Evolutionary conservation across 2,329 filamentous ascomycete species (phyloP), one percentile per base, ranked within the genome.

Genomic region (Alternaria sp.): DNA sequence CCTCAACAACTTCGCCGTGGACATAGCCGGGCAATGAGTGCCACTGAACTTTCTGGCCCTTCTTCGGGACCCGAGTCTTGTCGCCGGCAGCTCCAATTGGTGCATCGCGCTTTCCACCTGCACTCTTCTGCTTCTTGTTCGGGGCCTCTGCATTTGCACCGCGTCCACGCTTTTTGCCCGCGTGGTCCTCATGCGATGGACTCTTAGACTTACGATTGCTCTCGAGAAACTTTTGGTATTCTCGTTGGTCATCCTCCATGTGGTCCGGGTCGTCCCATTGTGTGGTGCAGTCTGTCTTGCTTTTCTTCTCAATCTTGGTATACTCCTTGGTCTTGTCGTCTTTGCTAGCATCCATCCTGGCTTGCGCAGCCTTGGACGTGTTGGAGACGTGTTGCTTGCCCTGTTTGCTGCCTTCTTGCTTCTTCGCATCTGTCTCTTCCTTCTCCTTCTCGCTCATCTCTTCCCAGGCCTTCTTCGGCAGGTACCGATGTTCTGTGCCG

Each of bases 401-500:
- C 24, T 48, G 41, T 33, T 78, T 78, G 54, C 75, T 82, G 66
- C 81, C 79, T 24, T 76, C 54, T 46, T 82, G 79, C 48, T 67
- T 78, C 79, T 82, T 79, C 45, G 78, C 62, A 62, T 83, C 79
- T 78, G 80, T 81, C 59, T 75, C 73, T 54, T 80, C 54, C 34
- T 41, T 56, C 11, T 56, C 54, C 17, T 56, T 60, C 39, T 82
- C 80, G 40, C 64, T 77, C 80, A 83, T 79, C 46, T 80, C 66
- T 66, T 83, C 80, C 81, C 80, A 82, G 1, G 80, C 81, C 60
- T 81, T 78, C 67, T 81, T 82, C 1, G 81, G 79, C 41, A 56
- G 28, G 33, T 56, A 56, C 5, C 54, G 54, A 28, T 53, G 54
- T 42, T 56, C 54, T 10, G 44, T 24, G 33, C 54, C 54, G 4